Conservation (phyloP, 306 rosid species). For the Prunus davidiana region DNA sequence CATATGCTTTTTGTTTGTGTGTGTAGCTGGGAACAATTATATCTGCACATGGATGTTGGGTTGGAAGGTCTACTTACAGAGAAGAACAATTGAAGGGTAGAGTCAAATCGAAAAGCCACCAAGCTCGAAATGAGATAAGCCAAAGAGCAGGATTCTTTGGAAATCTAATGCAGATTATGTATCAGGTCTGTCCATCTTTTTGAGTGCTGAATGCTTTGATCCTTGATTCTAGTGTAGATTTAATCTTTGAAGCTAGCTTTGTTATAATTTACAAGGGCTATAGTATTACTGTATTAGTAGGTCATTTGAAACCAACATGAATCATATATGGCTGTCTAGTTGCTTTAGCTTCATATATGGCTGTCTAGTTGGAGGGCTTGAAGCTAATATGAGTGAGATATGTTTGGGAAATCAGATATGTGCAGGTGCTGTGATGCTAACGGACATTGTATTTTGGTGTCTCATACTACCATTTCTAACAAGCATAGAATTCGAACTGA, state of each 20-base stretch:
- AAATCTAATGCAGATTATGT: slow-evolving; percentile 51
- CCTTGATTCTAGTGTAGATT: background rate
- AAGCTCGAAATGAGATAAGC: slow-evolving; percentile 37
- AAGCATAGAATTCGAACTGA: slow-evolving; percentile 40
- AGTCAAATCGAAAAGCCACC: slow-evolving; percentile 25
- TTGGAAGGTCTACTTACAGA: slow-evolving; percentile 18
- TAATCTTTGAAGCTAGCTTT: no score
- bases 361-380: background rate
- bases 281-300: no score
- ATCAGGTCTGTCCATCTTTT: slow-evolving; percentile 35
- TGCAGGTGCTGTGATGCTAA: slow-evolving; percentile 64
- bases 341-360: background rate
- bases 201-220: background rate
- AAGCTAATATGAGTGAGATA: background rate
- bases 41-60: slow-evolving; percentile 60
- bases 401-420: slow-evolving; percentile 39
- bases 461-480: slow-evolving; percentile 57
- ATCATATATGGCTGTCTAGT: background rate
- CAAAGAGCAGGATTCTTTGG: slow-evolving; percentile 55
- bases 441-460: slow-evolving; percentile 75
- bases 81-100: slow-evolving; percentile 31
- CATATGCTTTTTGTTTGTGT: background rate
- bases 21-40: slow-evolving; percentile 52
- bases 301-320: background rate
- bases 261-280: no score